phyloP scores from a whole-genome alignment of 768 basidiomycete genomes.

The Crepidotus variabilis region DNA sequence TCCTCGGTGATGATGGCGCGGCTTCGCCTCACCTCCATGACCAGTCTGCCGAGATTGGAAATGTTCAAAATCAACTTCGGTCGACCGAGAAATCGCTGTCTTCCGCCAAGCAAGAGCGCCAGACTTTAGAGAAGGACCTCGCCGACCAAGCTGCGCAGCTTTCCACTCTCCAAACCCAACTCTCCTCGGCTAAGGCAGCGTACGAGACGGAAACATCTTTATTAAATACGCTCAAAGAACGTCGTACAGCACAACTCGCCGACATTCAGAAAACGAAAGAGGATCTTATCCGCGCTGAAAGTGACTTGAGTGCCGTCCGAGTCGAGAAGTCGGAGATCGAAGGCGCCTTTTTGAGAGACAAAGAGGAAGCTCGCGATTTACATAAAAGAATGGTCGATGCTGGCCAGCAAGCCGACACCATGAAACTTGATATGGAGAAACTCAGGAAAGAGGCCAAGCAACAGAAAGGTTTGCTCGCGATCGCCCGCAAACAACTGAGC shows the following conservation, averaged over 20 bases:
- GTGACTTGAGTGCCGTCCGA: constrained; percentile 82
- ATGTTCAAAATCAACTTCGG: constrained; percentile 78
- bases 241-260: constrained; percentile 59
- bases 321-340: constrained; percentile 93
- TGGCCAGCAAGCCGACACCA: constrained; percentile 62
- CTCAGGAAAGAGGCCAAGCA: constrained; percentile 91
- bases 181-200: constrained; percentile 77
- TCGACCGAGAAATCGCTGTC: constrained; percentile 75
- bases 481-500: constrained; percentile 89
- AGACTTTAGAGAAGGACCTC: constrained; percentile 58
- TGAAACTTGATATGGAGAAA: constrained; percentile 81
- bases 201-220: constrained; percentile 82
- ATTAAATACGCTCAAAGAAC: constrained; percentile 63
- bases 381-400: constrained; percentile 83
- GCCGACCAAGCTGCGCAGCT: constrained; percentile 72
- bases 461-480: constrained; percentile 92
- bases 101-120: constrained; percentile 61
- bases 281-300: constrained; percentile 86
- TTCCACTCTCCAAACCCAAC: constrained; percentile 75
- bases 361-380: constrained; percentile 87
- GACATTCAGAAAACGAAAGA: constrained; percentile 70
- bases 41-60: constrained; percentile 83
- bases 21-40: constrained; percentile 58
- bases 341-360: constrained; percentile 81
- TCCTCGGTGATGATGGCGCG: constrained; percentile 62